These are phyloP conservation scores for Raffaelea ambrosiae DNA, from an alignment of 2,329 filamentous ascomycete species.

Conservation along the genomic window DNA sequence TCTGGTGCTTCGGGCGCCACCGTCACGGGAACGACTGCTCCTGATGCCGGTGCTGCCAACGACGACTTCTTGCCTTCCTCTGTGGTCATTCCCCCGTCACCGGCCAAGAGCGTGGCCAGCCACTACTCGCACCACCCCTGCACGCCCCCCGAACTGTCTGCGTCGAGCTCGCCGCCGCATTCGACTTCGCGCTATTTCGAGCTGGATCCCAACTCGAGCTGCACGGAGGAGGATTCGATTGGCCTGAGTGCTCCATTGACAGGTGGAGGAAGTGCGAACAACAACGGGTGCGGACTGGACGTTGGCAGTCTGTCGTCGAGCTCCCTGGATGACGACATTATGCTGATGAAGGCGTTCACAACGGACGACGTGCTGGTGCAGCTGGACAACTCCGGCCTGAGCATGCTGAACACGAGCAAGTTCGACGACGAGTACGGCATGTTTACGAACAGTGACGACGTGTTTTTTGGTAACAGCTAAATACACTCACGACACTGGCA, in stretches of 20 bases:
- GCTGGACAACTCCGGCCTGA: conserved; percentile 34
- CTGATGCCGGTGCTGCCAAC: conserved; percentile 6
- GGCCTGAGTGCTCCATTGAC: conserved; percentile 23
- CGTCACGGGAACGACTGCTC: conserved; percentile 4
- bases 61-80: conserved; percentile 16
- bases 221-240: conserved; percentile 17
- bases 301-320: no score
- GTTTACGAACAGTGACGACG: conserved; percentile 42
- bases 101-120: conserved; percentile 41
- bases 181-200: conserved; percentile 35
- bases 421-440: conserved; percentile 48
- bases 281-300: conserved; percentile 14
- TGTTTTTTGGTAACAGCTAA: conserved; percentile 35
- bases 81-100: conserved; percentile 29
- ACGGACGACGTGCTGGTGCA: conserved; percentile 32
- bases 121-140: conserved; percentile 33
- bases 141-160: conserved; percentile 52
- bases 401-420: conserved; percentile 42
- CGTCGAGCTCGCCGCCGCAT: conserved; percentile 48
- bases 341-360: conserved; percentile 34
- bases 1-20: no score
- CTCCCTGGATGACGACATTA: conserved; percentile 34
- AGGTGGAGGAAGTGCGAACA: conserved; percentile 6
- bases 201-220: conserved; percentile 30
- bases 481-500: no score